A percentile compares a stretch with the other conserved stretches of the same genome.
Conservation (phyloP, 73 alveolate genomes). For the Paramecium tetraurelia region DNA sequence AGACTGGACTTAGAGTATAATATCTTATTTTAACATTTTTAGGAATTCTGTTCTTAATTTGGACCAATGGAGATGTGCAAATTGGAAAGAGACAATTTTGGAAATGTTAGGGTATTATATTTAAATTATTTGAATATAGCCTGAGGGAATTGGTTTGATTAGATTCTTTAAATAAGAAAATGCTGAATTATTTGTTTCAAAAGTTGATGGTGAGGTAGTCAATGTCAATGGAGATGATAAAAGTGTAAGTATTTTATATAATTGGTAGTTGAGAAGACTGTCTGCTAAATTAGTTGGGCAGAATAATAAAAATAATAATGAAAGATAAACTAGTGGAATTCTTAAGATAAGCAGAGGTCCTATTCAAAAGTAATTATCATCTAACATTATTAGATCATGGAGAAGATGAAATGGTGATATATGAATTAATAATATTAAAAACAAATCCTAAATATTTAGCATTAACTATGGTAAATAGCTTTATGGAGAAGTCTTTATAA, state of each 20-base stretch:
- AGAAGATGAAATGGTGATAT: not conserved
- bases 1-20: not conserved
- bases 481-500: not conserved
- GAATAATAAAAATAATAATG: not conserved
- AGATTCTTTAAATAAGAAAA: not conserved
- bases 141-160: conserved; percentile 37
- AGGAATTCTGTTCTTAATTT: not conserved
- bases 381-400: not conserved
- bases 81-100: conserved; percentile 31
- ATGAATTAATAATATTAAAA: not conserved
- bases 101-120: not conserved
- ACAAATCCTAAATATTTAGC: not conserved
- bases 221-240: not conserved
- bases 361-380: not conserved
- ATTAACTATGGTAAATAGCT: not conserved
- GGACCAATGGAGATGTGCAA: conserved; percentile 27
- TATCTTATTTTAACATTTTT: not conserved
- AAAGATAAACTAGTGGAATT: not conserved
- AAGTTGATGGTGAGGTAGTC: not conserved
- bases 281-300: not conserved
- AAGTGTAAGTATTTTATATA: not conserved
- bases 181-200: not conserved
- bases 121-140: not conserved
- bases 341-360: conserved; percentile 15
- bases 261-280: not conserved